Evolutionary conservation across 139 green algal species (phyloP).

Genomic region (Yamagishiella unicocca): DNA sequence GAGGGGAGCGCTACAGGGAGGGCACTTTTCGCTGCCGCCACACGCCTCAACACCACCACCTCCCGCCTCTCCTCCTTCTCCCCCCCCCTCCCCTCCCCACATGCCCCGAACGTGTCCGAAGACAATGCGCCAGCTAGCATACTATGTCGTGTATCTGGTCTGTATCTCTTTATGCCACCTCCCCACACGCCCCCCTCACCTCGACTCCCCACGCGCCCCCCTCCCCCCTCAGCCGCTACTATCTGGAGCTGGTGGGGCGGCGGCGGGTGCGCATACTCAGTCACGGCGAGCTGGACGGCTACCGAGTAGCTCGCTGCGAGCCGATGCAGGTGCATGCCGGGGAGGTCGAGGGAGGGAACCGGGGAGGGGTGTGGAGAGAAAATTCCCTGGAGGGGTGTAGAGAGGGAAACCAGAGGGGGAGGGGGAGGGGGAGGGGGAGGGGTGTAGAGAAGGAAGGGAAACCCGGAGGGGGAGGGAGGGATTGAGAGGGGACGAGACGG

Average conservation of each 20-base stretch:
- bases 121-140: too few species aligned
- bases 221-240: conserved; percentile 64
- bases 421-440: neutral
- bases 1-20: too few species aligned
- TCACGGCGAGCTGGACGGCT: conserved; percentile 80
- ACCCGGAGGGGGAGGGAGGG: neutral
- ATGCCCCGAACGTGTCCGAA: too few species aligned
- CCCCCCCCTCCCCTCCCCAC: neutral
- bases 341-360: too few species aligned
- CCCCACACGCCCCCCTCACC: neutral
- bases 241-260: conserved; percentile 78
- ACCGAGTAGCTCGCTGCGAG: conserved; percentile 69
- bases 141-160: too few species aligned
- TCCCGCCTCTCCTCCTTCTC: neutral
- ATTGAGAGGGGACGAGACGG: too few species aligned
- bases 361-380: neutral
- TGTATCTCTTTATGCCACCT: neutral
- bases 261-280: conserved; percentile 67
- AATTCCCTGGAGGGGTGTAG: neutral
- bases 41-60: too few species aligned
- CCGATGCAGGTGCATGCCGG: neutral
- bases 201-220: neutral
- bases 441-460: neutral
- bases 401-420: neutral
- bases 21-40: too few species aligned